Conservation (phyloP, 2,329 filamentous ascomycete genomes). For the Bimuria novae-zelandiae region DNA sequence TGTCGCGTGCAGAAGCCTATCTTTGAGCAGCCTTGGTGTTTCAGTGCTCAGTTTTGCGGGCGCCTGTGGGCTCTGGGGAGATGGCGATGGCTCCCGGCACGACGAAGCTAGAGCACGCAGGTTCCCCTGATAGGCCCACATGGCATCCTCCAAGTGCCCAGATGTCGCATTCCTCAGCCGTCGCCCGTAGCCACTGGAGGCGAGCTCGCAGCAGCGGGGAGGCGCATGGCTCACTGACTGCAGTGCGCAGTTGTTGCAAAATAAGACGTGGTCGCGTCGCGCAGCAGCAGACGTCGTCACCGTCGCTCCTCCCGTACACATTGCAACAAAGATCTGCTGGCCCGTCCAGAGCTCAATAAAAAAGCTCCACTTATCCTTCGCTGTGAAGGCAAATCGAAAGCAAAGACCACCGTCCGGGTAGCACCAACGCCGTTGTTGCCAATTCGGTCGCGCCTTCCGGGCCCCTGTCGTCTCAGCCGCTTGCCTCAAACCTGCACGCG, state of each 20-base stretch:
- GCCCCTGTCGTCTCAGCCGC: slow-evolving; percentile 30
- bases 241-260: slow-evolving; percentile 11
- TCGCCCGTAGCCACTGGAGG: slow-evolving; percentile 20
- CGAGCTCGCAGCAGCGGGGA: slow-evolving; percentile 15
- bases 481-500: slow-evolving; percentile 33
- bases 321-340: slow-evolving; percentile 13
- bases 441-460: slow-evolving; percentile 31
- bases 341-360: slow-evolving; percentile 27
- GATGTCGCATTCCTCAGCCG: slow-evolving; percentile 30
- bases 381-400: slow-evolving; percentile 21
- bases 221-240: slow-evolving; percentile 16
- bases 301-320: slow-evolving; percentile 4
- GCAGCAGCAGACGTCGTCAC: not conserved
- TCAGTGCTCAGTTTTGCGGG: slow-evolving; percentile 1
- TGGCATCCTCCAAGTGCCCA: slow-evolving; percentile 7
- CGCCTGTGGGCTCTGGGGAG: slow-evolving; percentile 1
- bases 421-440: slow-evolving; percentile 22
- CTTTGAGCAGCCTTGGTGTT: slow-evolving; percentile 1
- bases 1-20: not conserved
- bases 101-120: not conserved
- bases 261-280: not conserved
- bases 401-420: slow-evolving; percentile 19
- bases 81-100: slow-evolving; percentile 7
- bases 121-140: slow-evolving; percentile 10
- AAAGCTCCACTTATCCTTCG: slow-evolving; percentile 15